Base-by-base conservation (phyloP, 257 asterid genomes). In the Solanum verrucosum region DNA sequence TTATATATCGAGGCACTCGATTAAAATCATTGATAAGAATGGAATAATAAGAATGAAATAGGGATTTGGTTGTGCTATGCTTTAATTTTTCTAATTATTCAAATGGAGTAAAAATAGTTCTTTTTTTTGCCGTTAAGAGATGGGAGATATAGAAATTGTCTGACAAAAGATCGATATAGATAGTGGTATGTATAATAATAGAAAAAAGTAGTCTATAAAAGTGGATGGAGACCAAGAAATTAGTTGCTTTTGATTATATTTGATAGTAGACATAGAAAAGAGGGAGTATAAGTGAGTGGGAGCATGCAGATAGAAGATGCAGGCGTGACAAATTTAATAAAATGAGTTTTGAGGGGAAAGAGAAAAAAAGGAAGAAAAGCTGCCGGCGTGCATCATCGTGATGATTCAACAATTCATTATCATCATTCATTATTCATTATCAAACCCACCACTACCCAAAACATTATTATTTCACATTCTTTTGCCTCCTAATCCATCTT, bases 321-420 rank as follows among this genome's bases (percentile, higher is more conserved):
- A 92, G 94, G 96, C 98, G 96, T 95, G 95, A 90, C 87, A 85
- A 91, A 88, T 90, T 35, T 0, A 72, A 33, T 72, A 65, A 68
- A 68, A 29, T 68, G 74, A 14, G 92, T 67, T 35, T 84, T 75
- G 92, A 83, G 89, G 68, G 86, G 90, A 84, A 79, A 78, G 52
- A 25, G 49, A 65, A 63, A 70, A 34, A 52, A 18, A 6, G 75
- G 91, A 71, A 16, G 87, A 95, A 93, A 94, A 93, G 98, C 96
- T 94, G 96, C 95, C 93, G 95, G 95, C 95, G 95, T 93, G 98
- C 98, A 89, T 87, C 84, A 88, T 68, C 34, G 63, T 85, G 67
- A 68, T 85, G 87, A 85, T 85, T 68, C 77, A 65, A 44, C 20
- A 63, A 85, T 71, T 84, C 33, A 84, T 14, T 31, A 59, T 56